Base-by-base conservation (phyloP, 192 early-diverging fungal species). In the Gigaspora rosea region DNA sequence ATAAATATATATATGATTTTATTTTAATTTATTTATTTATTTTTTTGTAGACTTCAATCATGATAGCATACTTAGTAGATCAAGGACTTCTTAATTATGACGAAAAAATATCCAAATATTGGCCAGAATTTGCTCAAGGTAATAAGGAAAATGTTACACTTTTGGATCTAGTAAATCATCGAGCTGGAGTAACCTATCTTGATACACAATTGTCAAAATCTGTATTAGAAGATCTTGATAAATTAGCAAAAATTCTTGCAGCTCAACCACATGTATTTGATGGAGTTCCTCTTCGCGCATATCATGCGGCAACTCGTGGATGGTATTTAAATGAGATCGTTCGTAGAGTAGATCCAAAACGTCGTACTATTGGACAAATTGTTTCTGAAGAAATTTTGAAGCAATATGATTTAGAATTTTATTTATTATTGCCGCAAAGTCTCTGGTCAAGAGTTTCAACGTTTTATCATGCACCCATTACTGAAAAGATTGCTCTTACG, bases 311-410 rank as follows among this genome's bases (percentile, higher is more conserved):
- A 20, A 88, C 88, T 0, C 85, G 90, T 15, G 92, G 91, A 9
- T 93, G 89, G 89, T 92, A 90, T 75, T 50, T 92, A 41, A 94
- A 94, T 78, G 91, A 92, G 75, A 73, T 94, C 70, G 88, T 90
- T 18, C 82, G 88, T 0, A 83, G 92, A 0, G 90, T 83, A 8
- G 90, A 90, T 75, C 86, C 88, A 15, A 59, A 82, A 51, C 78
- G 81, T 16, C 85, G 90, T n/a, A 86, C 89, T 0, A 84, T 94
- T 51, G 90, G 90, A 2, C 71, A 84, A 10, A 86, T 92, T 33
- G 82, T 87, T 32, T 59, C 76, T 27, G 79, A 91, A 61, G 91
- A 93, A 33, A 71, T 93, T 18, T 85, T 82, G 78, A 58, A 70
- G 18, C 76, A 84, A n/a, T 83, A 88, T 61, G 78, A 81, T 51